phyloP scores from a whole-genome alignment of 2,329 filamentous ascomycete genomes.

The Pleoardoris graminearum region DNA sequence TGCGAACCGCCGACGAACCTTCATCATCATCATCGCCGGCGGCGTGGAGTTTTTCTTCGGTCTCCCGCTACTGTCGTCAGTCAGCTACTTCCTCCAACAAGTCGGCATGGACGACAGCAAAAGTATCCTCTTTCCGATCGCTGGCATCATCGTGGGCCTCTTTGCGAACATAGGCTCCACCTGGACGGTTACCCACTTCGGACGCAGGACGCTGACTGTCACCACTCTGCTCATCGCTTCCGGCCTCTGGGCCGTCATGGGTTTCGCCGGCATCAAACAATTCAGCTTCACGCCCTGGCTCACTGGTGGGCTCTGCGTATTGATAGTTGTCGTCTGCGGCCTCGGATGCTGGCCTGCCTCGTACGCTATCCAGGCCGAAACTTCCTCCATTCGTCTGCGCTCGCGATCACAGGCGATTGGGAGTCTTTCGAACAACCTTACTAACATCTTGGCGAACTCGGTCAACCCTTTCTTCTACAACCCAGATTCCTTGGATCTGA shows the following conservation, averaged over 20 bases:
- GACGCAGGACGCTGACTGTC: slow-evolving; percentile 14
- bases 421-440: slow-evolving; percentile 15
- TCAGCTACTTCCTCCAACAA: slow-evolving; percentile 43
- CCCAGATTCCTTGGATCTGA: slow-evolving; percentile 39
- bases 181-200: slow-evolving; percentile 20
- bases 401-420: slow-evolving; percentile 46
- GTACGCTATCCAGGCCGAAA: slow-evolving; percentile 20
- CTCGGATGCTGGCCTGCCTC: slow-evolving; percentile 22
- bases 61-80: slow-evolving; percentile 49
- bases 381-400: slow-evolving; percentile 29
- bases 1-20: slow-evolving; percentile 20
- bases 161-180: slow-evolving; percentile 15
- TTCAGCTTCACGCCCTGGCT: slow-evolving; percentile 17
- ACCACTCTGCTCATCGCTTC: slow-evolving; percentile 12
- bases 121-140: slow-evolving; percentile 18
- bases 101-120: slow-evolving; percentile 15
- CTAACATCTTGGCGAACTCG: slow-evolving; percentile 10
- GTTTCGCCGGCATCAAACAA: slow-evolving; percentile 20
- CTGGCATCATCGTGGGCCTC: slow-evolving; percentile 16
- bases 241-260: slow-evolving; percentile 18
- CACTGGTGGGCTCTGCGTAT: slow-evolving; percentile 10
- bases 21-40: slow-evolving; percentile 46
- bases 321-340: slow-evolving; percentile 15
- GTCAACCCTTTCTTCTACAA: slow-evolving; percentile 43
- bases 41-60: slow-evolving; percentile 53